A percentile compares a stretch with the other conserved stretches of the same genome.
Conservation (phyloP, 305 asterid species). For the Euphrasia arctica region DNA sequence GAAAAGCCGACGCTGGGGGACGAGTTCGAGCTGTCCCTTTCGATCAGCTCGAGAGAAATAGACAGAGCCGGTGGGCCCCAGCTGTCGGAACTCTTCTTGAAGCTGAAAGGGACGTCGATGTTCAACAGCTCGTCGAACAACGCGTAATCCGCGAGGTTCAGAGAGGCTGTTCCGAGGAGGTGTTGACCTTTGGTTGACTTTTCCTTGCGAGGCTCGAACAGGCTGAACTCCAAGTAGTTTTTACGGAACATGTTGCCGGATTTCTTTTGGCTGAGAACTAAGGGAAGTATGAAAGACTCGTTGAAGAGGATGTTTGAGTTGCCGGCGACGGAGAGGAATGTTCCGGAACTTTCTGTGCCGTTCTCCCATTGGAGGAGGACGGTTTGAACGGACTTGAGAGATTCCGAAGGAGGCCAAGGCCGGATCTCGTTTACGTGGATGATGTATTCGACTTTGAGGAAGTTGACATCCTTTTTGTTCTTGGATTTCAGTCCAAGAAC, state of each 20-base stretch:
- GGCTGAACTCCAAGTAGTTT: conserved; percentile 64
- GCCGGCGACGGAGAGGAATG: conserved; percentile 59
- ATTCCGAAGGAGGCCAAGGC: conserved; percentile 93
- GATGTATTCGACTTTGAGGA: conserved; percentile 48
- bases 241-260: conserved; percentile 47
- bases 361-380: conserved; percentile 83
- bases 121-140: conserved; percentile 40
- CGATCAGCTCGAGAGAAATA: conserved; percentile 56
- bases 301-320: conserved; percentile 53
- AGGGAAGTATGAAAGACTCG: conserved; percentile 61
- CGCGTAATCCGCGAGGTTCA: conserved; percentile 81
- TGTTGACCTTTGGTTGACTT: conserved; percentile 47
- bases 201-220: conserved; percentile 73
- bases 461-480: conserved; percentile 55
- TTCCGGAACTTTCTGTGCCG: conserved; percentile 58
- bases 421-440: conserved; percentile 62
- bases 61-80: conserved; percentile 52
- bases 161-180: conserved; percentile 55
- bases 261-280: conserved; percentile 47
- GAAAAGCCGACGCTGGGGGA: conserved; percentile 56
- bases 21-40: conserved; percentile 53
- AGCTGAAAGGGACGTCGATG: conserved; percentile 52
- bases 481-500: conserved; percentile 78
- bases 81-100: conserved; percentile 54
- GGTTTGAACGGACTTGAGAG: conserved; percentile 61